Base-by-base conservation (phyloP, 1,284 basidiomycete species). In the Heterobasidion parviporum region DNA sequence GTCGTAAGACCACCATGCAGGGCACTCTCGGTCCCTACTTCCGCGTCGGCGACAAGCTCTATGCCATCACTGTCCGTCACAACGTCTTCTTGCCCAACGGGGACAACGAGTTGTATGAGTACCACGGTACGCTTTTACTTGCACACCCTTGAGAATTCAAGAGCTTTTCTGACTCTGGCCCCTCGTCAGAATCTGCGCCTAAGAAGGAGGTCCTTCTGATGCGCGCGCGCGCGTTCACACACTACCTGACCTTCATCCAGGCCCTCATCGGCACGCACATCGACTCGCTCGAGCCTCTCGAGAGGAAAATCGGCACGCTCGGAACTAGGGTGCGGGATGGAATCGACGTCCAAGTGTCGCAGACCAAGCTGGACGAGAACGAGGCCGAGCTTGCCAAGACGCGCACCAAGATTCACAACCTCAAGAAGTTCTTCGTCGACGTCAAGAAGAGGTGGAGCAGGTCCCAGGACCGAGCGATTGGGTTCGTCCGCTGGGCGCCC, bases 11-110 rank as follows among this genome's bases (percentile, higher is more conserved):
- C 41, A 46, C 47, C 2, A 63, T 61, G 58, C 64, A 74, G 62
- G 72, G 74, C 1, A 74, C 71, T 8, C 43, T 73, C 1, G 72
- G 71, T 8, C 62, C 65, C 51, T 76, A 70, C 58, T 74, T 76
- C 62, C 45, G 53, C 2, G 59, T 65, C 7, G 67, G 64, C 10
- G 52, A 69, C 5, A 59, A 67, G 18, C 68, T 73, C 56, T 72
- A 72, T 56, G 71, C 52, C 54, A 60, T 72, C 63, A 69, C 72
- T 38, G 65, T 65, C 55, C 68, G 68, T 53, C 67, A 74, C 58
- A 62, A 63, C n/a, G 59, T 74, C 18, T 71, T 72, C 62, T 49
- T 56, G 10, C 35, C 41, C 44, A 51, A 60, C 45, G 59, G 62
- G 46, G 64, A 49, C 55, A 70, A 72, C 56, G 50, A 54, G 14